Conservation (phyloP, 768 basidiomycete genomes). For the Collybiopsis confluens region DNA sequence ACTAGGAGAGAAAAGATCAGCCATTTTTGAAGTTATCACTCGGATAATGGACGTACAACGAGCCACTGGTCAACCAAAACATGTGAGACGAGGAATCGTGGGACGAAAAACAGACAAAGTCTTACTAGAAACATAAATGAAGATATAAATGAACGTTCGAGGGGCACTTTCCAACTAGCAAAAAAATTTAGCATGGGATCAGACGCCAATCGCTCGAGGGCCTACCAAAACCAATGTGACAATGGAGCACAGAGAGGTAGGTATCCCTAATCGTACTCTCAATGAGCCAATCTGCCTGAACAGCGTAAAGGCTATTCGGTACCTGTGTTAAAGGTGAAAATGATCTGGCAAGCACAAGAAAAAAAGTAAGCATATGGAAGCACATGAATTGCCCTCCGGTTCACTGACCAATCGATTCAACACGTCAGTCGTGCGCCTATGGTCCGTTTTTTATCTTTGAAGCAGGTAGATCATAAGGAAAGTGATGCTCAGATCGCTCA, state of each 20-base stretch:
- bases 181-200: neutral
- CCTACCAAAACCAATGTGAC: slow-evolving; percentile 5
- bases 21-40: no score
- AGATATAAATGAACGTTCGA: slow-evolving; percentile 8
- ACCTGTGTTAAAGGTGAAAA: slow-evolving; percentile 10
- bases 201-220: neutral
- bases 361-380: neutral
- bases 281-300: no score
- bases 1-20: neutral
- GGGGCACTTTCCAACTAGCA: slow-evolving; percentile 1
- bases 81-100: neutral
- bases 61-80: neutral
- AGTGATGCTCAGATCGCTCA: slow-evolving; percentile 2
- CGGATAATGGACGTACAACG: slow-evolving; percentile 6
- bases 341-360: slow-evolving; percentile 1
- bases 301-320: no score
- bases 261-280: neutral
- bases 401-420: slow-evolving; percentile 10
- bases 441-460: slow-evolving; percentile 8
- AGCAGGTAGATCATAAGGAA: slow-evolving; percentile 6
- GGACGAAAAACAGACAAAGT: neutral
- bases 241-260: slow-evolving; percentile 5
- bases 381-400: no score
- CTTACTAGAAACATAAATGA: slow-evolving; percentile 6
- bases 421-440: slow-evolving; percentile 7